These are phyloP conservation scores for Coleophoma crateriformis DNA, from an alignment of 2,329 filamentous ascomycete genomes.

Conservation along the genomic window DNA sequence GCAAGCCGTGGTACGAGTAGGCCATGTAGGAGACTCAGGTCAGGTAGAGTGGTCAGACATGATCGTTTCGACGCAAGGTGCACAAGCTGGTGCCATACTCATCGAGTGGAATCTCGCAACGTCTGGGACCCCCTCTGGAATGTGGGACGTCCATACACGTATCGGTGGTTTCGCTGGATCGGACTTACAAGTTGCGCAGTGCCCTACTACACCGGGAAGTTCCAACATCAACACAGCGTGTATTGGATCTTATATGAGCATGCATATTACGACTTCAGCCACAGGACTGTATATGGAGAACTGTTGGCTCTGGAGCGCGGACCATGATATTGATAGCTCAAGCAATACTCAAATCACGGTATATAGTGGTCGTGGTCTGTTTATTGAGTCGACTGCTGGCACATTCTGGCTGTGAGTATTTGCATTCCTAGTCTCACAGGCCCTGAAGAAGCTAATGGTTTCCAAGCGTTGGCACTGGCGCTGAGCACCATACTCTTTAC, in stretches of 20 bases:
- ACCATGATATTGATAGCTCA: constrained; percentile 32
- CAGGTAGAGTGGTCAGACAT: constrained; percentile 58
- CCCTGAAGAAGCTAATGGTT: constrained; percentile 65
- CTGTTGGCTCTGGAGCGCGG: constrained; percentile 40
- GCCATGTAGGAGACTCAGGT: constrained; percentile 47
- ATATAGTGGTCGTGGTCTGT: constrained; percentile 36
- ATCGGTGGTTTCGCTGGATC: constrained; percentile 43
- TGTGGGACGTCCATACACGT: constrained; percentile 40
- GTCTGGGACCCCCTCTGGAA: constrained; percentile 47
- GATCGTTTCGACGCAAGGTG: constrained; percentile 45
- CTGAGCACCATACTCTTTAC: constrained; percentile 47
- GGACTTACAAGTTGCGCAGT: constrained; percentile 47
- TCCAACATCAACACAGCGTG: constrained; percentile 25
- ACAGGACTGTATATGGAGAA: constrained; percentile 44
- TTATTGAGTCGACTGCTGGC: constrained; percentile 40
- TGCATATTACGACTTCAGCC: constrained; percentile 26
- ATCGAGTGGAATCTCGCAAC: constrained; percentile 60
- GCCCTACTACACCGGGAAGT: constrained; percentile 49
- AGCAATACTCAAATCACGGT: constrained; percentile 50
- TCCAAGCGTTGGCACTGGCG: constrained; percentile 56
- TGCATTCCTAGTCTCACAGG: no score
- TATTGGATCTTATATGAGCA: constrained; percentile 27
- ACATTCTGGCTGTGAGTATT: constrained; percentile 44
- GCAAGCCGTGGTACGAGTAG: constrained; percentile 43
- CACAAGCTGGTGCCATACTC: constrained; percentile 54